phyloP scores from a whole-genome alignment of 306 rosid genomes.

The Lotus japonicus region DNA sequence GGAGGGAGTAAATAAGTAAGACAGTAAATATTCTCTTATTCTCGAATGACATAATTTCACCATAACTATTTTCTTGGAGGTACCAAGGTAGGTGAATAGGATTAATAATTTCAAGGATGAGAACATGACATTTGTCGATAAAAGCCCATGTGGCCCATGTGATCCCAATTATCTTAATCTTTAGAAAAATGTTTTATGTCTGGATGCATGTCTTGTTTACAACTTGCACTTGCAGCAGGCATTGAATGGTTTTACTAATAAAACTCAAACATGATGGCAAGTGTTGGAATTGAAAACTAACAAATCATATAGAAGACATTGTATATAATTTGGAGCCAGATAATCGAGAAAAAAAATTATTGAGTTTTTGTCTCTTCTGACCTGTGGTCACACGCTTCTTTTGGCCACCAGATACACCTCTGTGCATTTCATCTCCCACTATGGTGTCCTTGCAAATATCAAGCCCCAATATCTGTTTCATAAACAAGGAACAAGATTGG shows the following conservation, averaged over 20 bases:
- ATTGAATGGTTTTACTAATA: background rate
- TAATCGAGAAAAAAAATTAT: background rate
- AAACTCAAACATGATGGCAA: background rate
- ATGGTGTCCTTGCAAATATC: slow-evolving; percentile 90
- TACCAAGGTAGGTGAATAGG: background rate
- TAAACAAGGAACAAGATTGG: background rate
- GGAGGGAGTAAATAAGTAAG: too few relatives aligned
- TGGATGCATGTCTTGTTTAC: background rate
- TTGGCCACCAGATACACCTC: slow-evolving; percentile 97
- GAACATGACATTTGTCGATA: background rate
- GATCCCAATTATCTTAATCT: slow-evolving; percentile 4
- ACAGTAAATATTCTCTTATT: too few relatives aligned
- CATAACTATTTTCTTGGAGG: too few relatives aligned
- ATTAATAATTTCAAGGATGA: background rate
- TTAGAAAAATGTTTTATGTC: background rate
- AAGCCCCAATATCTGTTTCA: slow-evolving; percentile 75
- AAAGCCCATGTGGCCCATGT: background rate
- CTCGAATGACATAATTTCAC: too few relatives aligned
- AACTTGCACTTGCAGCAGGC: slow-evolving; percentile 15
- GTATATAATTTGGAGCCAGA: background rate
- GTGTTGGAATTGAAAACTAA: background rate
- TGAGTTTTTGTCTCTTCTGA: slow-evolving; percentile 15
- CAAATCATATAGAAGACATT: background rate
- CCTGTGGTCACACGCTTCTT: slow-evolving; percentile 94
- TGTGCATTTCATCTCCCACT: slow-evolving; percentile 81